These are phyloP conservation scores for Ophiosphaerella herpotricha DNA, from an alignment of 2,329 filamentous ascomycete species.

Conservation along the genomic window DNA sequence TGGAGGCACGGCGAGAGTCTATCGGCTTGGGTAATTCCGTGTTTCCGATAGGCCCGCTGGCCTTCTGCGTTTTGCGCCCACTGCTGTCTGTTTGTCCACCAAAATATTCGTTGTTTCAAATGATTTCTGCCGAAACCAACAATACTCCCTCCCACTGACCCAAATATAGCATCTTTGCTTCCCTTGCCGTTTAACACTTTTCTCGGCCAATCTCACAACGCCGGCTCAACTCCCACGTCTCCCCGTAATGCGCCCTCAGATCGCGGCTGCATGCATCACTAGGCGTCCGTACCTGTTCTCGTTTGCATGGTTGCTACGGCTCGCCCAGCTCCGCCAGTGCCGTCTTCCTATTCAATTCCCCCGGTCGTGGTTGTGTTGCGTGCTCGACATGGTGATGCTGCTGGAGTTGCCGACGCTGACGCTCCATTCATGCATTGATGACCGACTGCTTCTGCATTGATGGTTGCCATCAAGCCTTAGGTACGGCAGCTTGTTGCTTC, in stretches of 20 bases:
- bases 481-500: background rate
- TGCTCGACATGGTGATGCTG: background rate
- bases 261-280: constrained; percentile 13
- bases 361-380: background rate
- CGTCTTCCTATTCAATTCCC: constrained; percentile 3
- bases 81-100: no score
- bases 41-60: no score
- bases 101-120: no score
- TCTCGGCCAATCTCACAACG: background rate
- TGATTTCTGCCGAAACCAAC: no score
- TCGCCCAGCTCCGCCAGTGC: constrained; percentile 21
- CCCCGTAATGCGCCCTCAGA: background rate
- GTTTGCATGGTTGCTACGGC: constrained; percentile 23
- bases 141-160: no score
- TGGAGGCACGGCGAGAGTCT: no score
- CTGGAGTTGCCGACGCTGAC: background rate
- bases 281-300: constrained; percentile 10
- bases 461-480: background rate
- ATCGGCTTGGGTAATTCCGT: no score
- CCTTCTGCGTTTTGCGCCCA: background rate
- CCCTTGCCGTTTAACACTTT: background rate
- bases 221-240: background rate
- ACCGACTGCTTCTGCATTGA: background rate
- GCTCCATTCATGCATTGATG: background rate
- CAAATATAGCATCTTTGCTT: background rate